Evolutionary conservation across 2,329 filamentous ascomycete genomes (phyloP).

Genomic region (Macrophomina pseudophaseolina): DNA sequence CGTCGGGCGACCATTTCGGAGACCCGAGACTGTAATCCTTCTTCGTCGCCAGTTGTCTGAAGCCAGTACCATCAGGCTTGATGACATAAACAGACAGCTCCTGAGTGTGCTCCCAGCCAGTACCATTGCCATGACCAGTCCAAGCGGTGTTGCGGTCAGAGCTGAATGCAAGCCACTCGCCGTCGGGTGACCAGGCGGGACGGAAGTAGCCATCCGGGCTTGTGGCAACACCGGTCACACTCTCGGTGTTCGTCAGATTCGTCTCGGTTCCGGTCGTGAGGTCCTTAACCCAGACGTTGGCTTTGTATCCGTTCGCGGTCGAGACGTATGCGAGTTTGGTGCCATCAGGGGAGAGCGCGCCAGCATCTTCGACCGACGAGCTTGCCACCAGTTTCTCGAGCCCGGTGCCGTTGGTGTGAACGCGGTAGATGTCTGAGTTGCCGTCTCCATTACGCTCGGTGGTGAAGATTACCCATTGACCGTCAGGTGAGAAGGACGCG

Average conservation of each 20-base stretch:
- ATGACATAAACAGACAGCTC: conserved; percentile 49
- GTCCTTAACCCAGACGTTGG: conserved; percentile 51
- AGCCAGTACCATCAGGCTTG: conserved; percentile 44
- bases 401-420: conserved; percentile 42
- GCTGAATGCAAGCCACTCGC: conserved; percentile 49
- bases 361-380: conserved; percentile 45
- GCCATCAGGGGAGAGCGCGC: conserved; percentile 46
- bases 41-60: conserved; percentile 43
- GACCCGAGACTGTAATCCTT: conserved; percentile 45
- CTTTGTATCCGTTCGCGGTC: conserved; percentile 42
- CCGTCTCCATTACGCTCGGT: conserved; percentile 48
- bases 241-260: conserved; percentile 46
- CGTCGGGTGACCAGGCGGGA: conserved; percentile 49
- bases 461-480: conserved; percentile 49
- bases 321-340: conserved; percentile 48
- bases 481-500: conserved; percentile 46
- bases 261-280: conserved; percentile 38
- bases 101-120: conserved; percentile 51
- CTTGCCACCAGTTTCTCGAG: conserved; percentile 43
- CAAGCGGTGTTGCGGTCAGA: conserved; percentile 51
- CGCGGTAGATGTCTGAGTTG: conserved; percentile 49
- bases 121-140: conserved; percentile 48
- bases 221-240: conserved; percentile 31
- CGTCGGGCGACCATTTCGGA: conserved; percentile 40
- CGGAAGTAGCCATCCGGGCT: conserved; percentile 46